A percentile compares a stretch with the other conserved stretches of the same genome.
Conservation (phyloP, 2,329 filamentous ascomycete species). For the Penicillium psychrosexuale region DNA sequence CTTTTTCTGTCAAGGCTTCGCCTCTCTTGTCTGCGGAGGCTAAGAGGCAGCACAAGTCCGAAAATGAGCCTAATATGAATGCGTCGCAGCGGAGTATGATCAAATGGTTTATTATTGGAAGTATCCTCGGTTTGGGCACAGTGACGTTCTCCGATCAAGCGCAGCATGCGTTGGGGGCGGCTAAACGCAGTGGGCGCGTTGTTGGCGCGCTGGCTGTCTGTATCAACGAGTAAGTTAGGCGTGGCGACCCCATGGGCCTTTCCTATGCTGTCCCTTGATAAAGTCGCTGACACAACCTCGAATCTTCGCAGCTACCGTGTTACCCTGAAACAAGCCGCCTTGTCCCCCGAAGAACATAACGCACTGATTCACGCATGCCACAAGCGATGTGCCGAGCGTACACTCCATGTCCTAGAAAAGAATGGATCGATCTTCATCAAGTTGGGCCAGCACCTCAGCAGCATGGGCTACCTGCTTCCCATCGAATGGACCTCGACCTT, state of each 20-base stretch:
- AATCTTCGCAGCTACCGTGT: slow-evolving; percentile 68
- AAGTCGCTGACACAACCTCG: slow-evolving; percentile 6
- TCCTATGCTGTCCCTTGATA: neutral
- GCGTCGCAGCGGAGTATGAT: slow-evolving; percentile 26
- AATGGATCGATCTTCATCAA: slow-evolving; percentile 99
- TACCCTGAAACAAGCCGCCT: slow-evolving; percentile 67
- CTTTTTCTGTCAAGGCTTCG: slow-evolving; percentile 21
- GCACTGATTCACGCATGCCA: slow-evolving; percentile 77
- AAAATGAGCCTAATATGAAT: neutral
- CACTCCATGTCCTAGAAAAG: slow-evolving; percentile 81
- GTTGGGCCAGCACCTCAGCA: slow-evolving; percentile 90
- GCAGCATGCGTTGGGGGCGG: slow-evolving; percentile 70
- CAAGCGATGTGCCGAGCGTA: slow-evolving; percentile 85
- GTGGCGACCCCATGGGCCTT: neutral
- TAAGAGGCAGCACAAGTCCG: neutral
- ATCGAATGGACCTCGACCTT: slow-evolving; percentile 94
- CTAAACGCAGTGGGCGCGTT: slow-evolving; percentile 75
- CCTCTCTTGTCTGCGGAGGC: slow-evolving; percentile 12
- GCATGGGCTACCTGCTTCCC: slow-evolving; percentile 91
- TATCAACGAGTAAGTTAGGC: slow-evolving; percentile 78
- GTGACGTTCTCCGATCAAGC: slow-evolving; percentile 63
- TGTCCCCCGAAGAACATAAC: slow-evolving; percentile 64
- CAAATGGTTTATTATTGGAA: slow-evolving; percentile 34
- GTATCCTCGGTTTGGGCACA: slow-evolving; percentile 42
- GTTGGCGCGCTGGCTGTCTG: slow-evolving; percentile 70